These are phyloP conservation scores for Peronosclerospora sorghi DNA, from an alignment of 352 stramenopile species.

Conservation along the genomic window DNA sequence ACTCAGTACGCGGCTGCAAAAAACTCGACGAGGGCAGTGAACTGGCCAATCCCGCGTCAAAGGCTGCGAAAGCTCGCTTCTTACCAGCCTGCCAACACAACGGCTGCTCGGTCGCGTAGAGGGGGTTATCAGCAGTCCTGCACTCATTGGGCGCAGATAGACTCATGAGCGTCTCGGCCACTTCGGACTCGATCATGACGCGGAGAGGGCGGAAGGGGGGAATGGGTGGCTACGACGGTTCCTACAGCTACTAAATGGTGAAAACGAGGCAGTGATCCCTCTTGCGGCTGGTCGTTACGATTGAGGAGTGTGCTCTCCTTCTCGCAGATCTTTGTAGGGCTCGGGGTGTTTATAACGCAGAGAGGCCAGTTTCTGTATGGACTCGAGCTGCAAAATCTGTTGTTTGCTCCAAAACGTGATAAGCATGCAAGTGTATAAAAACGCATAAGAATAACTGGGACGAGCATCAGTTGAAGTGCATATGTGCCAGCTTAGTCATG, in stretches of 20 bases:
- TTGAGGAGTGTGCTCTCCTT: conserved; percentile 11
- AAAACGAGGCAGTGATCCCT: neutral
- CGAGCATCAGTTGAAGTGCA: too few species aligned
- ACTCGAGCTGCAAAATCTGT: neutral
- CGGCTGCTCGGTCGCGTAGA: conserved; percentile 42
- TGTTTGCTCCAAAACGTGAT: neutral
- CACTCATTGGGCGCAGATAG: conserved; percentile 65
- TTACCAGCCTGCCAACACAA: conserved; percentile 39
- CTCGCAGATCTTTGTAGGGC: conserved; percentile 9
- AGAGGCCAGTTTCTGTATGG: conserved; percentile 17
- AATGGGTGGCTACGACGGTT: conserved; percentile 7
- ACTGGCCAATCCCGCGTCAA: conserved; percentile 23
- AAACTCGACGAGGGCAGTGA: conserved; percentile 49
- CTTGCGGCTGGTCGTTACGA: conserved; percentile 12
- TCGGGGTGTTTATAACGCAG: conserved; percentile 15
- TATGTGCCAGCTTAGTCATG: too few species aligned
- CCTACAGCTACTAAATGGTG: neutral
- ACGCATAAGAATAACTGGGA: too few species aligned
- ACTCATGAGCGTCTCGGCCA: conserved; percentile 72
- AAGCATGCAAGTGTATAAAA: neutral
- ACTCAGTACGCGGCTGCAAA: conserved; percentile 18
- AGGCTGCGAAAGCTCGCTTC: conserved; percentile 40
- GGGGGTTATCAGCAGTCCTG: conserved; percentile 41
- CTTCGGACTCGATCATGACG: conserved; percentile 59
- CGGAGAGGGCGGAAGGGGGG: neutral